These are phyloP conservation scores for Madurella fahalii DNA, from an alignment of 2,329 filamentous ascomycete genomes.

Conservation along the genomic window DNA sequence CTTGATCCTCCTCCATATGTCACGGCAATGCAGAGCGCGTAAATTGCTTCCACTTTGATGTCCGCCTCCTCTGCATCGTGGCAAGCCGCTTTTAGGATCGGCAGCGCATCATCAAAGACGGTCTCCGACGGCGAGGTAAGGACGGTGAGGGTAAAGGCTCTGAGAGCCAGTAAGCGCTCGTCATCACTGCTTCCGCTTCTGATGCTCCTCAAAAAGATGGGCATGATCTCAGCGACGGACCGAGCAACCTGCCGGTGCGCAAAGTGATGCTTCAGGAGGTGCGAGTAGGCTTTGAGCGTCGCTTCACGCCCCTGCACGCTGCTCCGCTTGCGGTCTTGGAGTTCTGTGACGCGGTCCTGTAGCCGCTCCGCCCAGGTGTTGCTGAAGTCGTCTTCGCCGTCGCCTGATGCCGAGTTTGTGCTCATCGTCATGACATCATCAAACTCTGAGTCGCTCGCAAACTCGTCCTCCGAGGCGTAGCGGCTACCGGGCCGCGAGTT, in stretches of 20 bases:
- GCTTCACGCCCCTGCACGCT: constrained; percentile 67
- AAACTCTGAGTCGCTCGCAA: constrained; percentile 48
- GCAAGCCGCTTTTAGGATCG: constrained; percentile 57
- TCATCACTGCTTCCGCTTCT: constrained; percentile 63
- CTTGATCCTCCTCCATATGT: constrained; percentile 71
- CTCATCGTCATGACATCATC: constrained; percentile 46
- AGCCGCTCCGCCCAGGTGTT: constrained; percentile 60
- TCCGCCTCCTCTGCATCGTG: constrained; percentile 61
- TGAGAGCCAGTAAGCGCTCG: constrained; percentile 67
- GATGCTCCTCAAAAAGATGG: constrained; percentile 65
- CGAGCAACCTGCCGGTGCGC: constrained; percentile 58
- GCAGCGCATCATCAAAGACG: constrained; percentile 59
- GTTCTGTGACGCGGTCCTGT: constrained; percentile 62
- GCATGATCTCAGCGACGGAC: constrained; percentile 58
- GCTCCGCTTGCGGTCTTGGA: constrained; percentile 72
- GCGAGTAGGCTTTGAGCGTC: constrained; percentile 56
- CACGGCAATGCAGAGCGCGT: constrained; percentile 66
- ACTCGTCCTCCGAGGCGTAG: constrained; percentile 62
- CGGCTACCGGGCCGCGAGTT: constrained; percentile 58
- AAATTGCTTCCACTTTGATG: constrained; percentile 68
- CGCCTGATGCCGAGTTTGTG: constrained; percentile 56
- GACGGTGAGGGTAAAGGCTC: constrained; percentile 66
- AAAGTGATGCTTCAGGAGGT: constrained; percentile 65
- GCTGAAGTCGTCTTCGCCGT: constrained; percentile 55
- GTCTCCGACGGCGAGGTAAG: constrained; percentile 62